Conservation (phyloP, 805 yeast species). For the Pichia membranifaciens region DNA sequence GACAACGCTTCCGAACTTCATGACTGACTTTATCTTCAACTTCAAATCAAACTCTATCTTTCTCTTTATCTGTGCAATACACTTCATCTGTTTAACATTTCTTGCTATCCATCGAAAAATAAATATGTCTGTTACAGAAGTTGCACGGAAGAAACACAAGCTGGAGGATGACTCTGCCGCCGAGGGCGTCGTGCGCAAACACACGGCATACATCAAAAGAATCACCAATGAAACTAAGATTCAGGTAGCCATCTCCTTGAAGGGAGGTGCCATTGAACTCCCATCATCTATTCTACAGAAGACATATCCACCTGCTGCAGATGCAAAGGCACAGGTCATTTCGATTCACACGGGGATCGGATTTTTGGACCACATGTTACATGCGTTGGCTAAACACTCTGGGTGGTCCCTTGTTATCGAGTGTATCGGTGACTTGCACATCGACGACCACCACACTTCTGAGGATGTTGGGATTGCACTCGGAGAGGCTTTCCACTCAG, state of each 20-base stretch:
- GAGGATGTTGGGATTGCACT: slow-evolving; percentile 94
- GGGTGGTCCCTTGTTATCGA: slow-evolving; percentile 92
- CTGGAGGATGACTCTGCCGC: slow-evolving; percentile 11
- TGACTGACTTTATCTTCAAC: neutral
- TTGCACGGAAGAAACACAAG: slow-evolving; percentile 10
- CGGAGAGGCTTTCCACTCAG: slow-evolving; percentile 84
- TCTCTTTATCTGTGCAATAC: neutral
- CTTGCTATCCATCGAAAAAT: no score
- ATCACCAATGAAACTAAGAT: slow-evolving; percentile 91
- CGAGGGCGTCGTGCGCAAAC: slow-evolving; percentile 7
- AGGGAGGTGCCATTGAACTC: slow-evolving; percentile 74
- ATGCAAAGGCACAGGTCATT: slow-evolving; percentile 66
- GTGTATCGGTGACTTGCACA: slow-evolving; percentile 90
- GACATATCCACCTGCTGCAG: slow-evolving; percentile 15
- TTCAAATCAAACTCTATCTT: neutral
- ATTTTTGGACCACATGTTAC: slow-evolving; percentile 94
- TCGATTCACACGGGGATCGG: slow-evolving; percentile 89
- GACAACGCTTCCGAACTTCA: slow-evolving; percentile 1
- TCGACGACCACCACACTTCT: slow-evolving; percentile 95
- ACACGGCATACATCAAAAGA: slow-evolving; percentile 50
- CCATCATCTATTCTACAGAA: slow-evolving; percentile 49
- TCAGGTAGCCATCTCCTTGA: slow-evolving; percentile 74
- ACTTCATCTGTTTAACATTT: neutral
- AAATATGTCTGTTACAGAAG: neutral
- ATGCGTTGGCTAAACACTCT: slow-evolving; percentile 92